Percentiles rank a stretch among this genome's conserved stretches.
Evolutionary conservation across 305 asterid genomes (phyloP).

Genomic region (Rubia balearica): DNA sequence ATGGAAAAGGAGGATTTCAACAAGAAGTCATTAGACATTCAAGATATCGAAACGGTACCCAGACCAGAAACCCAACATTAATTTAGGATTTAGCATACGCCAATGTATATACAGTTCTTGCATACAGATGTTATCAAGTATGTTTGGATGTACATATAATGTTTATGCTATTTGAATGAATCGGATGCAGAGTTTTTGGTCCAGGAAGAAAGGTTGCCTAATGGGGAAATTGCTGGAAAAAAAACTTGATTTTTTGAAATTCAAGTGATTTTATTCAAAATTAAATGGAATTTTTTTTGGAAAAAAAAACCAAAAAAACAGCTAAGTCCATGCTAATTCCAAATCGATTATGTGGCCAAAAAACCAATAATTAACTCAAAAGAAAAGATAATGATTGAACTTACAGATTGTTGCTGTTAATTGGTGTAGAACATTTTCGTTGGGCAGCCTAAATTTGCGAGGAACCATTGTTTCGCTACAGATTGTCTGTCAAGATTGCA

Average conservation of each 20-base stretch:
- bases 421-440: constrained; percentile 9
- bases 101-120: constrained; percentile 22
- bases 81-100: constrained; percentile 29
- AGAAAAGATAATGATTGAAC: not conserved
- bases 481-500: not conserved
- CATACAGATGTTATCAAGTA: constrained; percentile 25
- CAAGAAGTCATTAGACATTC: constrained; percentile 7
- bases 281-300: not conserved
- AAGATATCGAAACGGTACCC: constrained; percentile 26
- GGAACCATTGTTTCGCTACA: constrained; percentile 22
- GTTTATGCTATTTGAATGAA: constrained; percentile 31
- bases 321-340: not conserved
- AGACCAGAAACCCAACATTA: constrained; percentile 66
- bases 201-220: constrained; percentile 47
- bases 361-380: constrained; percentile 5
- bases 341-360: constrained; percentile 11
- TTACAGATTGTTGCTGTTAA: not conserved
- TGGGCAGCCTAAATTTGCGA: constrained; percentile 32
- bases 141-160: constrained; percentile 27
- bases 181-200: constrained; percentile 62
- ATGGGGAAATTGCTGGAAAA: constrained; percentile 34
- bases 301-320: not conserved
- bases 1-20: not conserved
- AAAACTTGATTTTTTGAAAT: constrained; percentile 22
- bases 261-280: constrained; percentile 15